Base-by-base conservation (phyloP, 2,329 filamentous ascomycete species). In the Diaporthe sp. region DNA sequence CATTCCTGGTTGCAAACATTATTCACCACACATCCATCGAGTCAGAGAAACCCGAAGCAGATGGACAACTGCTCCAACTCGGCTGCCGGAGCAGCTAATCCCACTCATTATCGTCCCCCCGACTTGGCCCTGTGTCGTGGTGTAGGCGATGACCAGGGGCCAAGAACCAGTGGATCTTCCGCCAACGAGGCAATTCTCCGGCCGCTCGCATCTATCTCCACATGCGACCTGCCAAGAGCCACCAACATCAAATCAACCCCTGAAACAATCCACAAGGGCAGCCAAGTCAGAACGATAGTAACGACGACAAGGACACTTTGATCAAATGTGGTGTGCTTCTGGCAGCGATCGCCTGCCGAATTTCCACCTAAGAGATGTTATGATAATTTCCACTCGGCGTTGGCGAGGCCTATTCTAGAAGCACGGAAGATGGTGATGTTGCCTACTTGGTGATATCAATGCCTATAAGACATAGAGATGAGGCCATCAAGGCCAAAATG, bases 111-210 rank as follows among this genome's bases (percentile, higher is more conserved):
- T 17, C 22, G 30, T 67, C 45, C n/a, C n/a, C 45, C 61, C 33
- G 45, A 38, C 61, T 52, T 67, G 61, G 61, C 45, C 61, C 7
- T n/a, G 61, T 25, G 30, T 33, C 12, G 28, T 28, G 45, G 45
- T 52, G 30, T 25, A 67, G 30, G n/a, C 45, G 42, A 66, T 28
- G 30, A 19, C 42, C 30, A 19, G 42, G 40, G 45, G 61, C 64
- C 45, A 67, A 67, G 64, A 67, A 2, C 13, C n/a, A 8, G 6
- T 28, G 47, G 64, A 67, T 67, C 64, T 67, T 67, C 64, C 64
- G 64, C 64, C 45, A 67, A 67, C 45, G 64, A 67, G 64, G 38
- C 33, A 52, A 38, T 52, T 67, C 45, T 67, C 64, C 64, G 64
- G 15, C 22, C 13, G 33, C 45, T 52, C 3, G 28, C 2, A 12